phyloP scores from a whole-genome alignment of 306 rosid genomes.

The Medicago arabica region DNA sequence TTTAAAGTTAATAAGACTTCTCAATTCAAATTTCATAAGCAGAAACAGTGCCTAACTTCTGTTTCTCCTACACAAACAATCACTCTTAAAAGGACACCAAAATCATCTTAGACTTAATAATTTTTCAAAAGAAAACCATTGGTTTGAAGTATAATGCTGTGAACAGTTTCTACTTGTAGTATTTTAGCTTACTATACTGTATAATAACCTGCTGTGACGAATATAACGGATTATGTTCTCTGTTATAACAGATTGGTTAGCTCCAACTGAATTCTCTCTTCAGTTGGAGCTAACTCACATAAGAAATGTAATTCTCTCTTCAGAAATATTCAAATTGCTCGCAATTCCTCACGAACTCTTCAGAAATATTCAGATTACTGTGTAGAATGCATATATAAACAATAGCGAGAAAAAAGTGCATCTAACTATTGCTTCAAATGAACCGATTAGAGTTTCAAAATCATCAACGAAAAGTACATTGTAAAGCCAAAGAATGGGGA shows the following conservation, averaged over 20 bases:
- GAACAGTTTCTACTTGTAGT: background rate
- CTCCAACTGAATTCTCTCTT: no score
- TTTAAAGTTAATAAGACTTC: background rate
- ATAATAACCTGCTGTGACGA: no score
- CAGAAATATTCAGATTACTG: background rate
- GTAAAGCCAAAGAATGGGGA: background rate
- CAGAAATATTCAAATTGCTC: background rate
- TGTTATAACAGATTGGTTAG: no score
- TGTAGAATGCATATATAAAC: conserved; percentile 1
- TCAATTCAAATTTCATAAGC: conserved; percentile 6
- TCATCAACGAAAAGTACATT: background rate
- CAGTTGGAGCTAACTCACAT: no score
- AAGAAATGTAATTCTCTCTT: background rate
- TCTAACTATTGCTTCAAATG: background rate
- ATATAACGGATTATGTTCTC: no score
- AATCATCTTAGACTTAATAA: background rate
- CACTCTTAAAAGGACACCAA: background rate
- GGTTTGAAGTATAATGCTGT: background rate
- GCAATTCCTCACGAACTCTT: background rate
- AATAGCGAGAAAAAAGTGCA: conserved; percentile 26
- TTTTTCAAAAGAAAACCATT: background rate
- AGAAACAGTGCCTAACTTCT: background rate
- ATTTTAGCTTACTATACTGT: background rate
- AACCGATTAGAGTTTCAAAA: conserved; percentile 14
- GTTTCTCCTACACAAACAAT: conserved; percentile 12